Evolutionary conservation across 2,329 filamentous ascomycete genomes (phyloP).

Genomic region (Diaporthe velutina): DNA sequence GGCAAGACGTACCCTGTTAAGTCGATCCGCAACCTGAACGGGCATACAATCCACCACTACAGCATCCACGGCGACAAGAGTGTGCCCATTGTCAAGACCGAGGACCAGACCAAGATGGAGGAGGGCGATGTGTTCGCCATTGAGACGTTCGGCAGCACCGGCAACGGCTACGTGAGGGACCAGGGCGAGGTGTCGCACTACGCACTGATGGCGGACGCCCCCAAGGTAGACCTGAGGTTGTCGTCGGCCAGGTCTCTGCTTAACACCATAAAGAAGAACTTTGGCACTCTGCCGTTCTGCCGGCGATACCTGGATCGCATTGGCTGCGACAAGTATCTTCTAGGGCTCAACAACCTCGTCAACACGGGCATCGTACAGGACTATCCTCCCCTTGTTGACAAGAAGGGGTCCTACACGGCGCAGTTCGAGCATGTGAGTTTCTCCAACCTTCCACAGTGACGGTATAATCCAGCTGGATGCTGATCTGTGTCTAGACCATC

Average conservation of each 20-base stretch:
- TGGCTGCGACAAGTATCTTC: conserved; percentile 94
- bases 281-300: conserved; percentile 92
- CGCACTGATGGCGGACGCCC: conserved; percentile 78
- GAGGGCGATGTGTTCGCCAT: conserved; percentile 96
- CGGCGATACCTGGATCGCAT: conserved; percentile 90
- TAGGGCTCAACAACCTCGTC: conserved; percentile 92
- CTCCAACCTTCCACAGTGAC: too few relatives aligned
- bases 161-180: conserved; percentile 87
- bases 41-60: conserved; percentile 90
- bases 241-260: conserved; percentile 88
- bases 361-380: conserved; percentile 86
- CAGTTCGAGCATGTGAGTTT: conserved; percentile 91
- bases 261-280: conserved; percentile 95
- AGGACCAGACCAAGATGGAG: conserved; percentile 95
- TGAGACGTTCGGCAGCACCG: conserved; percentile 95
- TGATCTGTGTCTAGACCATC: conserved; percentile 70
- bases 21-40: conserved; percentile 87
- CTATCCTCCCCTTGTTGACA: conserved; percentile 89
- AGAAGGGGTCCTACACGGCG: conserved; percentile 94
- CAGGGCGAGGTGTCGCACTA: conserved; percentile 95
- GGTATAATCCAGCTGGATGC: conserved; percentile 33
- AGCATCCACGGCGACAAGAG: conserved; percentile 94
- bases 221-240: conserved; percentile 81
- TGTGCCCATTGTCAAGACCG: conserved; percentile 91
- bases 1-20: conserved; percentile 85